Evolutionary conservation across 768 basidiomycete species (phyloP), one percentile per base, ranked within the genome.

Genomic region (Mycena pura): DNA sequence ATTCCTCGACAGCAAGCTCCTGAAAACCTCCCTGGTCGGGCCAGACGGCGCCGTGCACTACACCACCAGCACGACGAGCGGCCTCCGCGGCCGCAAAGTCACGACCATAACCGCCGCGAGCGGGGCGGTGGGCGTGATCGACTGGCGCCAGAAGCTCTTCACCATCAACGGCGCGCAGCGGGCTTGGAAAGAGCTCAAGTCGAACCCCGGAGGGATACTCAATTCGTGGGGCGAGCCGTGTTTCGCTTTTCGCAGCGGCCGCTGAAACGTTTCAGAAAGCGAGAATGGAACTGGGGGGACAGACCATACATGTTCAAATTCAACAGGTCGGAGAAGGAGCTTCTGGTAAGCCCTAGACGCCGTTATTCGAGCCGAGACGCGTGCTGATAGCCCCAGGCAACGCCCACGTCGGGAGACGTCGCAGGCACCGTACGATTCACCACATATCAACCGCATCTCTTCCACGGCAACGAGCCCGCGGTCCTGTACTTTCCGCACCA

Each of bases 131-230:
- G 63, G 63, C 1, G 8, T 32, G 5, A 64, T 64, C 19, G 27
- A 64, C 34, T 64, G 57, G 63, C 57, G 57, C 25, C 27, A 56
- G 22, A 56, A 64, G 32, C 25, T 19, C 2, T 59, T 64, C 28
- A 11, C 27, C 0, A 55, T 64, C 43, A 39, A 51, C 22, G 57
- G 57, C 21, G 63, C 55, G 17, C 9, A 55, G 22, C 4, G 32
- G 31, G 4, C n/a, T 3, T 51, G 57, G 47, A 17, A 58, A 6
- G 25, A 49, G 1, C 6, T 64, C 3, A 32, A 48, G 28, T 5
- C 19, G 25, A 38, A 39, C 3, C n/a, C 44, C 11, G 45, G 46
- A 11, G 51, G 57, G 5, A 14, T 47, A 0, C 38, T 59, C 10
- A 48, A 39, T 38, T 46, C 49, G 62, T 57, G 40, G 17, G 58